These are phyloP conservation scores for Geoglossum cookeanum DNA, from an alignment of 2,329 filamentous ascomycete species.

Conservation along the genomic window DNA sequence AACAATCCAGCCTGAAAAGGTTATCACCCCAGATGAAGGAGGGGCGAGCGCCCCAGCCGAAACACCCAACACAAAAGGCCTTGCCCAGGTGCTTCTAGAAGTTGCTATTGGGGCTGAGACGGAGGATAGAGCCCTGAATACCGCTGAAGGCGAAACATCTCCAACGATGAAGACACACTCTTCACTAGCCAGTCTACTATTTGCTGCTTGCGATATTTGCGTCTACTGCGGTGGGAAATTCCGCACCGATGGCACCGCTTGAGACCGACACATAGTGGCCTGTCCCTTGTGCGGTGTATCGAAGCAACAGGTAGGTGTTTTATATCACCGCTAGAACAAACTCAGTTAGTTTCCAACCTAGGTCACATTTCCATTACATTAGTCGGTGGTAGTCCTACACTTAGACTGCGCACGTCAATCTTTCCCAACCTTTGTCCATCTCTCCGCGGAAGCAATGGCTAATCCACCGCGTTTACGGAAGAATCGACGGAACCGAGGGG, in stretches of 20 bases:
- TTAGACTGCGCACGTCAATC: too few species aligned
- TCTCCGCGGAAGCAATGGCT: too few species aligned
- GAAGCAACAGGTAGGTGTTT: neutral
- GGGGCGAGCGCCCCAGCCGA: neutral
- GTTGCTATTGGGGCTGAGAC: neutral
- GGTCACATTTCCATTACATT: too few species aligned
- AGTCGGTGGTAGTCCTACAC: too few species aligned
- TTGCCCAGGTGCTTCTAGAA: neutral
- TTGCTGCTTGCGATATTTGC: constrained; percentile 19
- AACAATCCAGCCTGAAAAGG: neutral
- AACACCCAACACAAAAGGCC: neutral
- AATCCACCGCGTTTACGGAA: too few species aligned
- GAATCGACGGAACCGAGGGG: too few species aligned
- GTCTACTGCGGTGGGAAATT: constrained; percentile 21
- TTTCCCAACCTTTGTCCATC: too few species aligned
- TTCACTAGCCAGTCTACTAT: constrained; percentile 16
- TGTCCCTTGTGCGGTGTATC: neutral
- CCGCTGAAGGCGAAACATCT: neutral
- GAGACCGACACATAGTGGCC: neutral
- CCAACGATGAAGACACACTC: neutral
- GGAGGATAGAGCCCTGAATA: neutral
- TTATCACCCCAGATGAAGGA: neutral
- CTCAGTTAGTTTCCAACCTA: too few species aligned
- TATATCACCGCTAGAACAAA: too few species aligned
- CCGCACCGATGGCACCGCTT: neutral